Conservation (phyloP, 2,329 filamentous ascomycete genomes). For the Gnomoniopsis smithogilvyi region DNA sequence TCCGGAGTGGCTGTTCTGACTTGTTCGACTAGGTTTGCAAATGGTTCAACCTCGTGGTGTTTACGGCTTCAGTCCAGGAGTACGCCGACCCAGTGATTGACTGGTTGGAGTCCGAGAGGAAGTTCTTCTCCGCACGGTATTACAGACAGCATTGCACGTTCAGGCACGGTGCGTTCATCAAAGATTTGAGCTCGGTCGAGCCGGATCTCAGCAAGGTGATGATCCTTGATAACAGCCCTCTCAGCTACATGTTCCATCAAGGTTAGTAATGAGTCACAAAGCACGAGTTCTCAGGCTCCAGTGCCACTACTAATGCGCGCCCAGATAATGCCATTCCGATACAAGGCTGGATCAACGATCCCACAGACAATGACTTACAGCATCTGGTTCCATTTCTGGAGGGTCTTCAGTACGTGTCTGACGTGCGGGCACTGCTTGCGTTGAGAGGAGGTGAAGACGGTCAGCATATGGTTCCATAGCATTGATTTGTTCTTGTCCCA, state of each 20-base stretch:
- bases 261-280: slow-evolving; percentile 50
- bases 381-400: slow-evolving; percentile 91
- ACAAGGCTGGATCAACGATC: slow-evolving; percentile 98
- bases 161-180: slow-evolving; percentile 94
- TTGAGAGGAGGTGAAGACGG: slow-evolving; percentile 82
- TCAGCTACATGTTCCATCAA: slow-evolving; percentile 98
- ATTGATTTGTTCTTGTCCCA: background rate
- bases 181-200: slow-evolving; percentile 93
- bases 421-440: slow-evolving; percentile 86
- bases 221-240: slow-evolving; percentile 97
- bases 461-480: slow-evolving; percentile 48
- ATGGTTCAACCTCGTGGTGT: slow-evolving; percentile 97
- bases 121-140: slow-evolving; percentile 91
- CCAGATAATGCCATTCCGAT: slow-evolving; percentile 98
- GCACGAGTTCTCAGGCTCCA: background rate
- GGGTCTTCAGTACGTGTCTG: slow-evolving; percentile 92
- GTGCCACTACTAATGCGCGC: slow-evolving; percentile 16
- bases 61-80: slow-evolving; percentile 96
- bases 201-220: slow-evolving; percentile 97
- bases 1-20: background rate
- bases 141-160: slow-evolving; percentile 98
- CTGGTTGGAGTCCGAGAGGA: slow-evolving; percentile 94
- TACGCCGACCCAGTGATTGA: slow-evolving; percentile 99
- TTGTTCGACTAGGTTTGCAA: slow-evolving; percentile 66
- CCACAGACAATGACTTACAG: slow-evolving; percentile 91